Evolutionary conservation across 1,284 basidiomycete species (phyloP).

Genomic region (Anthracocystis setariae): DNA sequence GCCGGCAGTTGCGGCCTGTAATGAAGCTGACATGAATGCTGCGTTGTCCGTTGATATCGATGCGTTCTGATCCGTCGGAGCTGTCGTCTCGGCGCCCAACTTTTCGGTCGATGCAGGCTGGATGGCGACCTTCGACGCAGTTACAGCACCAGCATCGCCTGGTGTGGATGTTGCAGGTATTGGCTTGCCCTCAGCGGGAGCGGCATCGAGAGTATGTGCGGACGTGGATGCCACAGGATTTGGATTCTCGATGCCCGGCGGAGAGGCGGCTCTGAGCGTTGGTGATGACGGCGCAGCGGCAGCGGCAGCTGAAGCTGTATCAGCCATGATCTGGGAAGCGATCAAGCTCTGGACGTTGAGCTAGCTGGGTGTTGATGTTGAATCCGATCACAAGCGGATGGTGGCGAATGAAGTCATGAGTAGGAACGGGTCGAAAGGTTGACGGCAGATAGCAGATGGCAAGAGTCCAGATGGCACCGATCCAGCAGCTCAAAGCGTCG

Average conservation of each 20-base stretch:
- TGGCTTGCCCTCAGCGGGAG: neutral
- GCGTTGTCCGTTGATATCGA: conserved; percentile 2
- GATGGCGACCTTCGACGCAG: neutral
- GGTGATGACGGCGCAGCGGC: conserved; percentile 24
- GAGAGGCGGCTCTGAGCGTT: conserved; percentile 26
- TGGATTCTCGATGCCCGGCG: conserved; percentile 42
- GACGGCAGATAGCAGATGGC: too few relatives aligned
- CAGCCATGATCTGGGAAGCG: conserved; percentile 13
- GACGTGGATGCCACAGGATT: conserved; percentile 52
- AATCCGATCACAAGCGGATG: conserved; percentile 17
- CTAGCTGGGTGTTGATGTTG: neutral
- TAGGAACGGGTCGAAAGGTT: neutral
- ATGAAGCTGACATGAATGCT: conserved; percentile 18
- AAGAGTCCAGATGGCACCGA: neutral
- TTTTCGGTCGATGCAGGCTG: conserved; percentile 2
- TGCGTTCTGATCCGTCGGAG: conserved; percentile 2
- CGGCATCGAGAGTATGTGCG: conserved; percentile 45
- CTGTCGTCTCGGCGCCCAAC: conserved; percentile 1
- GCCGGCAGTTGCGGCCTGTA: conserved; percentile 27
- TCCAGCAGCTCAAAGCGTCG: neutral
- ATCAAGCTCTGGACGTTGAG: conserved; percentile 1
- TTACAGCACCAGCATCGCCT: neutral
- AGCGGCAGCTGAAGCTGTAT: conserved; percentile 13
- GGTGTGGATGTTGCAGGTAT: neutral
- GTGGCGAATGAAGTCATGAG: conserved; percentile 14